Base-by-base conservation (phyloP, 495 filamentous ascomycete genomes). In the Aspergillus conjunctus region DNA sequence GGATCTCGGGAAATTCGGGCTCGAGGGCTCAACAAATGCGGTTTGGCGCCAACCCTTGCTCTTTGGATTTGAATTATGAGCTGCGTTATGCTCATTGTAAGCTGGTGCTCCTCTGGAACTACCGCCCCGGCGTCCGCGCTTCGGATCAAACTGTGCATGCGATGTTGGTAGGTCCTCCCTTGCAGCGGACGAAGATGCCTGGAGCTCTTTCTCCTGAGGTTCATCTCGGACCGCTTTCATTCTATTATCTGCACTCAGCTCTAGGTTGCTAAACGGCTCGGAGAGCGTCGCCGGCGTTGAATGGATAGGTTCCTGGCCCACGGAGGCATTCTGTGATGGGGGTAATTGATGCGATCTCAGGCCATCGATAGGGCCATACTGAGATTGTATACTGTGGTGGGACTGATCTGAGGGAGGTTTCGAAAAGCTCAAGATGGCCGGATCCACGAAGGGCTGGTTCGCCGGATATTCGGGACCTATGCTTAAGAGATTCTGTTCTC, bases 11-110 rank as follows among this genome's bases (percentile, higher is more conserved):
- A 57, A 51, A 17, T 65, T 62, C 54, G 63, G 54, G 30, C 82
- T 22, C 73, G 82, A 67, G 80, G 87, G 73, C 75, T 83, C 88
- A 41, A 93, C 79, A 22, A 94, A 85, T 1, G 91, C 90, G 18
- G 91, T 94, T 67, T 93, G 84, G 62, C 91, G 82, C 91, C 90
- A 97, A 32, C 92, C 91, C 59, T 87, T 88, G 54, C 76, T 82
- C 61, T 77, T 82, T 9, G 75, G 75, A 49, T 76, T 77, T 39
- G 71, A 77, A 26, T 69, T 79, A 32, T 71, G 61, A 3, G 73
- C 67, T 3, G 61, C 71, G n/a, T 73, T 70, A 45, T 75, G 74
- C 52, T 77, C 72, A 20, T 68, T 66, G 17, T 67, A 56, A 11
- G 52, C 53, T 18, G 52, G 65, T 20, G 58, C 59, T 4, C 45